phyloP scores from a whole-genome alignment of 768 basidiomycete species.

The Mycena galericulata region DNA sequence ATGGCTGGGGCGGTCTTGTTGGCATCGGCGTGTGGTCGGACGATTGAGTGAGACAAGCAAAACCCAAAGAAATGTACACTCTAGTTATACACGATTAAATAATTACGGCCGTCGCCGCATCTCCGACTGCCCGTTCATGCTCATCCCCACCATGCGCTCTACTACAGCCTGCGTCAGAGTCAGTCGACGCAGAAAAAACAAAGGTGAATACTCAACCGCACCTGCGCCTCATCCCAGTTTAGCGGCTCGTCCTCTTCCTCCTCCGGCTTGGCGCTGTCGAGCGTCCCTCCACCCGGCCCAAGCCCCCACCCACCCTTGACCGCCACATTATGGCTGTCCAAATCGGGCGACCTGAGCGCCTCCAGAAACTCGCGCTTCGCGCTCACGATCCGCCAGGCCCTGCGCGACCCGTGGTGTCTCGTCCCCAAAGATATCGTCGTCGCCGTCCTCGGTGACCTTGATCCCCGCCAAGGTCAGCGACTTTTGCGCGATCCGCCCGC shows the following conservation, averaged over 20 bases:
- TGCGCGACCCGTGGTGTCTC: slow-evolving; percentile 62
- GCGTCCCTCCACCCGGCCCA: slow-evolving; percentile 61
- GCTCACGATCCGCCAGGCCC: slow-evolving; percentile 57
- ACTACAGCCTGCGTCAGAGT: slow-evolving; percentile 53
- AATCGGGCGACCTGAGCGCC: slow-evolving; percentile 66
- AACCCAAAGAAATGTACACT: slow-evolving; percentile 20
- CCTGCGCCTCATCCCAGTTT: slow-evolving; percentile 79
- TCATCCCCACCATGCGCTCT: slow-evolving; percentile 63
- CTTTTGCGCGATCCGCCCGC: slow-evolving; percentile 79
- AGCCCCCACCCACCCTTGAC: slow-evolving; percentile 84
- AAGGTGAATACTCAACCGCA: no score
- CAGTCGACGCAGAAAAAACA: neutral
- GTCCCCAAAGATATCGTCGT: slow-evolving; percentile 59
- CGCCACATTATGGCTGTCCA: slow-evolving; percentile 51
- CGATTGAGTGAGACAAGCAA: slow-evolving; percentile 13
- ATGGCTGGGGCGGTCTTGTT: slow-evolving; percentile 51
- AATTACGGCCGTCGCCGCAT: slow-evolving; percentile 42
- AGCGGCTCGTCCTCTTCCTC: slow-evolving; percentile 76
- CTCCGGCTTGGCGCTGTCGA: slow-evolving; percentile 58
- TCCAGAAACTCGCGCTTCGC: slow-evolving; percentile 70
- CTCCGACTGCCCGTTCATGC: slow-evolving; percentile 56
- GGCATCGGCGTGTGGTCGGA: slow-evolving; percentile 54
- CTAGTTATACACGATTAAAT: slow-evolving; percentile 9
- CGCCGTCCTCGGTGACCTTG: slow-evolving; percentile 45
- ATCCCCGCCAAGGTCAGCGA: slow-evolving; percentile 42